Evolutionary conservation across 1,284 basidiomycete genomes (phyloP), one percentile per base, ranked within the genome.

Genomic region (Sporisorium iseilematis-ciliati): DNA sequence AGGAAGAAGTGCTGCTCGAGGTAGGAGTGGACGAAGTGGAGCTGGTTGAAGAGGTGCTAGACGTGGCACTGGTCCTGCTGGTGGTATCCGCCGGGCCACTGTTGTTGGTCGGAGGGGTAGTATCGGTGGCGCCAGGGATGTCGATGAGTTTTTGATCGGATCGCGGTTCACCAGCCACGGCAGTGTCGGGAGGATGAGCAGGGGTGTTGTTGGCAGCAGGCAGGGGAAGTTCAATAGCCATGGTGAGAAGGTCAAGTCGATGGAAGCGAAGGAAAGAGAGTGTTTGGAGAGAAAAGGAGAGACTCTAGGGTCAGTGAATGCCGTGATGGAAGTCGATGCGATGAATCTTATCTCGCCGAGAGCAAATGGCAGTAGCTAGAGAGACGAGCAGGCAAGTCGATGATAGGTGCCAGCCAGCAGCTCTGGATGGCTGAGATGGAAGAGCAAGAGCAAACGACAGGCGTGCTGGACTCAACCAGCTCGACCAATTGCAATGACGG

Each of bases 91-190:
- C 26, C 52, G 31, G 46, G 51, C 31, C 29, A 10, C 38, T 46
- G 41, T 53, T 18, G 33, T 20, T 11, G 29, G 31, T 56, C 46
- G 35, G 14, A 38, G 31, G 20, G 21, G 16, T 18, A 18, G 42
- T 18, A 35, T 8, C 50, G 35, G 50, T 43, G 20, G 54, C 41
- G 4, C 48, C 26, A 21, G 48, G 57, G 49, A 52, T 41, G 23
- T 49, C 29, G 51, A 14, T 18, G 21, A 29, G 21, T 42, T 45
- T 45, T 69, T 64, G 66, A 48, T 61, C 61, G 21, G 66, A 64
- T 52, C 66, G 66, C 20, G 52, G 31, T 42, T 56, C 23, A 42
- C 57, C 61, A 6, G 67, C 67, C 23, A 70, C 38, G 26, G 29
- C 33, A 18, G 26, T 8, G 38, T 46, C 38, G 26, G 40, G 7